A percentile compares a stretch with the other conserved stretches of the same genome.
Conservation (phyloP, 2,329 filamentous ascomycete species). For the Nigrospora osmanthi region DNA sequence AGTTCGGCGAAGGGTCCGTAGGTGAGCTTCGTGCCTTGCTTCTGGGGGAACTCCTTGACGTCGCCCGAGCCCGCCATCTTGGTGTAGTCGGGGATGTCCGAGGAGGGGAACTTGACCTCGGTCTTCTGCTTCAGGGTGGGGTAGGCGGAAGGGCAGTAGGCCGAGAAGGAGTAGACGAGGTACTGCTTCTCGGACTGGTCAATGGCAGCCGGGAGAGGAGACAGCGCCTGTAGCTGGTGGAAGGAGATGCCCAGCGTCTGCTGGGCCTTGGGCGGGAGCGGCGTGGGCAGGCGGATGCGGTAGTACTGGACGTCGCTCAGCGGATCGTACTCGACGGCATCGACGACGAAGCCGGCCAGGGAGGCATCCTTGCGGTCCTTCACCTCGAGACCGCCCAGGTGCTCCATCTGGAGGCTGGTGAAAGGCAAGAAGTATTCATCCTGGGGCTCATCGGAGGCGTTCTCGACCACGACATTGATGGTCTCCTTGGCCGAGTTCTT, state of each 20-base stretch:
- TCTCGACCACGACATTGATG: slow-evolving; percentile 91
- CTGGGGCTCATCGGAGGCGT: slow-evolving; percentile 70
- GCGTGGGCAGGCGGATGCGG: slow-evolving; percentile 67
- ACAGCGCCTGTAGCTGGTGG: slow-evolving; percentile 70
- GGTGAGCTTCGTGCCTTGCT: slow-evolving; percentile 76
- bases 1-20: slow-evolving; percentile 86
- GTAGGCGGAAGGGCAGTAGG: slow-evolving; percentile 79
- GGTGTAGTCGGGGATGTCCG: slow-evolving; percentile 79
- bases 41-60: slow-evolving; percentile 59
- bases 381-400: slow-evolving; percentile 80
- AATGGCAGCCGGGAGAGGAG: slow-evolving; percentile 73
- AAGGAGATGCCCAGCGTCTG: slow-evolving; percentile 85
- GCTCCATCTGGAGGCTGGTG: slow-evolving; percentile 64
- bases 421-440: slow-evolving; percentile 90
- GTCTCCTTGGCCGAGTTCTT: slow-evolving; percentile 87
- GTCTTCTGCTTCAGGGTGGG: slow-evolving; percentile 90
- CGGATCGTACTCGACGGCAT: slow-evolving; percentile 56
- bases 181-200: slow-evolving; percentile 82
- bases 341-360: slow-evolving; percentile 59
- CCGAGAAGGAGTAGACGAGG: slow-evolving; percentile 77
- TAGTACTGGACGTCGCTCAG: slow-evolving; percentile 74
- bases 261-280: slow-evolving; percentile 69
- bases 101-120: slow-evolving; percentile 79
- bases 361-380: slow-evolving; percentile 79
- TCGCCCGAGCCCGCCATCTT: slow-evolving; percentile 57